These are phyloP conservation scores for Boletellus ananas DNA, from an alignment of 768 basidiomycete genomes.

Conservation along the genomic window DNA sequence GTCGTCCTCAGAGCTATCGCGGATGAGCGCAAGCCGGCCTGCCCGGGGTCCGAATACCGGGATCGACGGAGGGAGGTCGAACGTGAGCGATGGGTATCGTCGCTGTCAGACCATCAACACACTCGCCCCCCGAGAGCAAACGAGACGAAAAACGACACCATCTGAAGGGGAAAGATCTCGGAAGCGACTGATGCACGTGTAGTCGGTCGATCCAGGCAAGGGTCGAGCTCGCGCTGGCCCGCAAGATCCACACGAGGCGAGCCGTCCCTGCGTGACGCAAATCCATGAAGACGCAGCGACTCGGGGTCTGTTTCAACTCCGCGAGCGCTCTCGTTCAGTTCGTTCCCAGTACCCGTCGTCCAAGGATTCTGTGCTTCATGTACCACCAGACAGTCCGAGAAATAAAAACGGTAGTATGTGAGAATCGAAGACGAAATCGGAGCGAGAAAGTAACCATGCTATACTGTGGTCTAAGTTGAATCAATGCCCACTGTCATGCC, in stretches of 20 bases:
- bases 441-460: slow-evolving; percentile 1
- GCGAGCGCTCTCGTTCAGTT: slow-evolving; percentile 5
- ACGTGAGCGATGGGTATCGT: slow-evolving; percentile 17
- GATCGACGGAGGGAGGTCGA: slow-evolving; percentile 7
- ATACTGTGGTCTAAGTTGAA: not conserved
- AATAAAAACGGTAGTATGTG: not conserved
- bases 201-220: not conserved
- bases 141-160: no score
- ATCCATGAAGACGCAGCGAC: not conserved
- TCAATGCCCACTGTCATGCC: slow-evolving; percentile 8
- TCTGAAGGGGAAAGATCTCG: no score
- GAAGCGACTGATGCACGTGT: not conserved
- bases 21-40: slow-evolving; percentile 19
- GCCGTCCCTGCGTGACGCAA: slow-evolving; percentile 2
- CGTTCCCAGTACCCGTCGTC: no score
- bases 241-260: not conserved
- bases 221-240: no score
- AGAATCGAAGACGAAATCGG: not conserved
- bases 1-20: not conserved
- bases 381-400: no score
- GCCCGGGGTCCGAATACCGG: slow-evolving; percentile 26
- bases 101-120: not conserved
- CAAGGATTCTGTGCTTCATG: not conserved
- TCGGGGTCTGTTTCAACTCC: slow-evolving; percentile 8
- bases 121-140: no score